Base-by-base conservation (phyloP, 1,139 yeast genomes). In the Geotrichum carabidarum region DNA sequence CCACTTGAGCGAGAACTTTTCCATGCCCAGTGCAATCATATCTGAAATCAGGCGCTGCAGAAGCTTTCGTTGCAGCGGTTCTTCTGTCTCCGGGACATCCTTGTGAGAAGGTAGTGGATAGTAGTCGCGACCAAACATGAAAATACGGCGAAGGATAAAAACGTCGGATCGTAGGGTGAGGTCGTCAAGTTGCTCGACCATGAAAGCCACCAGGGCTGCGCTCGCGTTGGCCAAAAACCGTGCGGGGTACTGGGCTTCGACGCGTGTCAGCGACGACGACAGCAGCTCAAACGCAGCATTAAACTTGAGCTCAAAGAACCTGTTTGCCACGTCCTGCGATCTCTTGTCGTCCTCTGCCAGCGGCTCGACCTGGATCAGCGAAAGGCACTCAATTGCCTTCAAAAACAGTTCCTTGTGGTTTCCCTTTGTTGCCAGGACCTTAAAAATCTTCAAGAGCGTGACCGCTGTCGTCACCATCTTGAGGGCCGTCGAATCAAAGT, bases 401-500 rank as follows among this genome's bases (percentile, higher is more conserved):
- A 90, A 69, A 51, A 87, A 79, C 57, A 89, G 70, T 69, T 89
- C 96, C 64, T 88, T 88, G 11, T 91, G 82, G 64, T 86, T 88
- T 8, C 96, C 96, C 55, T 76, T 62, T 49, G 70, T 70, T 0
- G 91, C 82, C 57, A 90, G 73, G 22, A 78, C 68, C 57, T 79
- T 80, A 65, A 85, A 84, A 8, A 84, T 71, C 58, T 75, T 75
- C 63, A 82, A 65, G 6, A 80, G 65, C 0, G 60, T 53, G 4
- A 60, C 57, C 17, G 74, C 59, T 34, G 60, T 57, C 4, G 69
- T 62, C 12, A 60, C 56, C 3, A 32, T 14, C 22, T 53, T 54
- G 27, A 65, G 48, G 2, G 54, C 56, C 62, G 71, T 45, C 64
- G 66, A 41, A 11, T 57, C 64, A 60, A 66, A 58, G 57, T 57